phyloP scores from a whole-genome alignment of 495 filamentous ascomycete species.

The Aspergillus cristatus region DNA sequence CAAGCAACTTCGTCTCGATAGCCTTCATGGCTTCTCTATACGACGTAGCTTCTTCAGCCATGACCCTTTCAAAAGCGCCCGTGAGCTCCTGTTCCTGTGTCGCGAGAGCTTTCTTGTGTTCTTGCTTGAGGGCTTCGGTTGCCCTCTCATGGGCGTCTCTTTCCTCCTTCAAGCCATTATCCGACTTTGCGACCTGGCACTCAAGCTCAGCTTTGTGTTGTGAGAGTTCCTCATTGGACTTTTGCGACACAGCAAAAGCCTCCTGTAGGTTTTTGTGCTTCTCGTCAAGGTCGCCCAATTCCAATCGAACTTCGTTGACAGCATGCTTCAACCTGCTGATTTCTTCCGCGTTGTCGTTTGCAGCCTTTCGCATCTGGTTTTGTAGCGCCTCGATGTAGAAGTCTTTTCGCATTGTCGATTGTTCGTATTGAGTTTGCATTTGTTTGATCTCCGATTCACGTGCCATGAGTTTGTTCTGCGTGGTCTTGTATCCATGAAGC shows the following conservation, averaged over 20 bases:
- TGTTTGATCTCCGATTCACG: constrained; percentile 40
- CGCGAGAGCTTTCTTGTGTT: constrained; percentile 27
- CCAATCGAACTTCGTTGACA: constrained; percentile 42
- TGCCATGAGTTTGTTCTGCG: constrained; percentile 31
- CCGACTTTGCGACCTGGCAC: constrained; percentile 42
- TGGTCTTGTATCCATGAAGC: constrained; percentile 36
- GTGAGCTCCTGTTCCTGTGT: constrained; percentile 37
- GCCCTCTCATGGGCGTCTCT: constrained; percentile 27
- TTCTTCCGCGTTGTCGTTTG: constrained; percentile 41
- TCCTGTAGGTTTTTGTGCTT: constrained; percentile 44
- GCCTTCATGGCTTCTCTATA: constrained; percentile 29
- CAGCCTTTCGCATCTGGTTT: constrained; percentile 43
- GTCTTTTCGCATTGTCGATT: constrained; percentile 41
- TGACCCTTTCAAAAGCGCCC: constrained; percentile 39
- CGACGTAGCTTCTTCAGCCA: constrained; percentile 38
- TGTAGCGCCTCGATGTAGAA: constrained; percentile 45
- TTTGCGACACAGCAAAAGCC: constrained; percentile 28
- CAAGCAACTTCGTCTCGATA: constrained; percentile 29
- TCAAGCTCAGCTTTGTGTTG: constrained; percentile 33
- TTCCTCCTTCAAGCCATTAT: constrained; percentile 36
- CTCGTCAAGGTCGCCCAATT: constrained; percentile 49
- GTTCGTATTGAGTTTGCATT: constrained; percentile 37
- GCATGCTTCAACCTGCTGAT: constrained; percentile 35
- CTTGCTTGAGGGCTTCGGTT: constrained; percentile 30
- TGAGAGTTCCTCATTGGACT: constrained; percentile 32